Conservation (phyloP, 164 flowering plant species). For the Chloranthus sessilifolius region DNA sequence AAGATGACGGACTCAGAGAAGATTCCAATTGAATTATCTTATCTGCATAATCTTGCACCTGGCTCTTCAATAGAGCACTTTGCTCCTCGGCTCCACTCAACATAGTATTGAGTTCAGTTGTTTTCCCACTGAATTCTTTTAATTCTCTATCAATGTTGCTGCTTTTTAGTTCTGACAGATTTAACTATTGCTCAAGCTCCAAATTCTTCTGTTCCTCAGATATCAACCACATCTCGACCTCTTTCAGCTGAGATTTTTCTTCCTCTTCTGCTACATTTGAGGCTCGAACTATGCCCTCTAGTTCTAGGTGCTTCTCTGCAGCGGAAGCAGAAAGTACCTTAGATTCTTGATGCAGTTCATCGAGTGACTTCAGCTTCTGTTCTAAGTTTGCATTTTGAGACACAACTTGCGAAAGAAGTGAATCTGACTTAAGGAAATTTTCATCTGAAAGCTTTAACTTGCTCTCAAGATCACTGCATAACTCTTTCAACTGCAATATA, state of each 20-base stretch:
- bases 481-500: constrained; percentile 35
- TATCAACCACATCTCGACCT: constrained; percentile 38
- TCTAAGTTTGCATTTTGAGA: constrained; percentile 61
- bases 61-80: constrained; percentile 28
- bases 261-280: constrained; percentile 58
- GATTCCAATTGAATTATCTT: constrained; percentile 48
- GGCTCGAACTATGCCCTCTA: constrained; percentile 45
- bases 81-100: constrained; percentile 46
- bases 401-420: constrained; percentile 61
- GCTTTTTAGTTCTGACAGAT: constrained; percentile 38
- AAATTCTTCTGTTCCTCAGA: constrained; percentile 53
- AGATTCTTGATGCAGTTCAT: constrained; percentile 52
- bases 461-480: constrained; percentile 51
- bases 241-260: constrained; percentile 45
- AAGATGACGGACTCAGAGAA: constrained; percentile 33
- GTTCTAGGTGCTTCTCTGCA: constrained; percentile 52
- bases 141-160: constrained; percentile 48
- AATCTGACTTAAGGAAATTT: constrained; percentile 49
- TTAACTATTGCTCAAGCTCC: constrained; percentile 65
- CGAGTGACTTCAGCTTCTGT: constrained; percentile 56
- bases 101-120: constrained; percentile 28
- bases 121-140: constrained; percentile 38
- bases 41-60: constrained; percentile 39
- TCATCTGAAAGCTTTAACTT: constrained; percentile 61
- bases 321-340: constrained; percentile 41